Conservation (phyloP, 192 early-diverging fungal genomes). For the Podila epicladia region DNA sequence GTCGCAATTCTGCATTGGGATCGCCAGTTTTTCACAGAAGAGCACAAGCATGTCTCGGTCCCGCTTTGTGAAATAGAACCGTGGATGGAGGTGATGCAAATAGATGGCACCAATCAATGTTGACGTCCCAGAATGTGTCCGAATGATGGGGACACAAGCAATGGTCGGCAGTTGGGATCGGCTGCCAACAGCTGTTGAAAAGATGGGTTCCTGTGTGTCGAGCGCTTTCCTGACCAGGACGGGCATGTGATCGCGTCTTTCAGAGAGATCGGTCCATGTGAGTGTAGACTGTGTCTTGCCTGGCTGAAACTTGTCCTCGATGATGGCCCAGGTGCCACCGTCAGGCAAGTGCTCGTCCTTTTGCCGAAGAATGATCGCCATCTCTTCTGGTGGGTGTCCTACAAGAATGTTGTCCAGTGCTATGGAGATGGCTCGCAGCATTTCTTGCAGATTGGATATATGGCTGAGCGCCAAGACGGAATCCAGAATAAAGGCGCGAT, state of each 20-base stretch:
- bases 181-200: slow-evolving; percentile 46
- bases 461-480: slow-evolving; percentile 23
- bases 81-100: slow-evolving; percentile 42
- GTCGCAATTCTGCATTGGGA: slow-evolving; percentile 26
- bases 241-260: slow-evolving; percentile 49
- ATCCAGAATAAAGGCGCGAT: slow-evolving; percentile 38
- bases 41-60: slow-evolving; percentile 45
- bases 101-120: slow-evolving; percentile 41
- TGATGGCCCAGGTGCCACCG: slow-evolving; percentile 45
- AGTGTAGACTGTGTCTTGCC: slow-evolving; percentile 33
- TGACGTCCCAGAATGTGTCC: background rate
- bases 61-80: slow-evolving; percentile 47
- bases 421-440: slow-evolving; percentile 30
- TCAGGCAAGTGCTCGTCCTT: slow-evolving; percentile 29
- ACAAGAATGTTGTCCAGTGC: slow-evolving; percentile 40
- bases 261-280: slow-evolving; percentile 39
- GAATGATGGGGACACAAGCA: slow-evolving; percentile 46
- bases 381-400: slow-evolving; percentile 46
- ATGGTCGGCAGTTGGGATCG: slow-evolving; percentile 46
- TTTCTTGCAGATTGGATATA: slow-evolving; percentile 26
- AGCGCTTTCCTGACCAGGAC: slow-evolving; percentile 36
- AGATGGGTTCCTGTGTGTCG: slow-evolving; percentile 36
- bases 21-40: slow-evolving; percentile 40
- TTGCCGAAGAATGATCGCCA: slow-evolving; percentile 50
- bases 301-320: slow-evolving; percentile 39